These are phyloP conservation scores for Amanita jacksonii DNA, from an alignment of 768 basidiomycete genomes.

Conservation along the genomic window DNA sequence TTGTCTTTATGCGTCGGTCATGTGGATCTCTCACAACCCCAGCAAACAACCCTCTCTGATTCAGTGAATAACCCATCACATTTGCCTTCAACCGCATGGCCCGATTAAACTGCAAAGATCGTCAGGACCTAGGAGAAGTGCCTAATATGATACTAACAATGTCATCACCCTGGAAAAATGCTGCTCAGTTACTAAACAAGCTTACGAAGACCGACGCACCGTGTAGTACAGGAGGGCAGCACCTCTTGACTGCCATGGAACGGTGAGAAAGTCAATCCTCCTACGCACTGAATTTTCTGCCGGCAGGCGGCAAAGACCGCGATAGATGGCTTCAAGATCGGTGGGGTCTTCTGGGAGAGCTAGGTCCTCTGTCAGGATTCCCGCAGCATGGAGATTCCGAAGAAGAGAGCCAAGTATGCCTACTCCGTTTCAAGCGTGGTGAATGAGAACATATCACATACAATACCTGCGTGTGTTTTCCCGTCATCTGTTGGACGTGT, in stretches of 20 bases:
- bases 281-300: slow-evolving; percentile 38
- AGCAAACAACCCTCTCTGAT: slow-evolving; percentile 74
- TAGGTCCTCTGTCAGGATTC: slow-evolving; percentile 76
- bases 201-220: slow-evolving; percentile 27
- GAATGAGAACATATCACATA: not conserved
- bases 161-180: slow-evolving; percentile 61
- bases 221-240: slow-evolving; percentile 92
- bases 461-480: slow-evolving; percentile 58
- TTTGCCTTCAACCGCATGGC: slow-evolving; percentile 80
- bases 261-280: slow-evolving; percentile 77
- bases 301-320: slow-evolving; percentile 65
- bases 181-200: slow-evolving; percentile 3
- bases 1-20: slow-evolving; percentile 50
- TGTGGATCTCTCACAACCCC: slow-evolving; percentile 65
- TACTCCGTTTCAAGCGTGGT: slow-evolving; percentile 17
- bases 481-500: slow-evolving; percentile 69
- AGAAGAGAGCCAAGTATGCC: slow-evolving; percentile 58
- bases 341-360: slow-evolving; percentile 57
- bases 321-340: slow-evolving; percentile 70
- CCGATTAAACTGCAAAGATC: slow-evolving; percentile 69
- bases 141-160: slow-evolving; percentile 61
- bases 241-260: slow-evolving; percentile 72
- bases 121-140: no score
- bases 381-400: slow-evolving; percentile 38
- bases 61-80: slow-evolving; percentile 73